Evolutionary conservation across 148 eudicot species (phyloP), one percentile per base, ranked within the genome.

Genomic region (Arctostaphylos glauca): DNA sequence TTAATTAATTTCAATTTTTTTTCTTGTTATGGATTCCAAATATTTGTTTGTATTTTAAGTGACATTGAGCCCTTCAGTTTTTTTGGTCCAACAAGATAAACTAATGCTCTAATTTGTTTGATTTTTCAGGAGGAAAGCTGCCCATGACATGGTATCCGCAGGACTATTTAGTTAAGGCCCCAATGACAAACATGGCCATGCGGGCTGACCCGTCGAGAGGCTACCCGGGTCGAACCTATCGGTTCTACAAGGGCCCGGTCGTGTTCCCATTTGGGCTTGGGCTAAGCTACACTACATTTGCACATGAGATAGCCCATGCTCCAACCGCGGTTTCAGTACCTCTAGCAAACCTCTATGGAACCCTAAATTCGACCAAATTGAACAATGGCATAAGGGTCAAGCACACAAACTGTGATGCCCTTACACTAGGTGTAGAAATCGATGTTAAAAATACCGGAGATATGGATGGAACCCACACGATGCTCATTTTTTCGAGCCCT

Each of bases 111-210:
- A 62, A 38, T 77, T n/a, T 38, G 8, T 41, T 55, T 77, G 31
- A 41, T 56, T 78, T 77, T 41, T 2, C 46, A 93, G 97, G 97
- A 71, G 97, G 94, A 81, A 90, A 88, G 81, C 68, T 93, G 49
- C 94, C 94, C 12, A 86, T 87, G 89, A 93, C 94, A 90, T 92
- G 97, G 97, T 93, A 93, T 47, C 94, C 92, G 58, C 88, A 93
- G 79, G 84, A 68, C 38, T 93, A 93, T 74, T 82, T 90, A 80
- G 79, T 89, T 6, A 88, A 84, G 83, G 83, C 90, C 49, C 86
- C 97, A 83, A 92, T 93, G 97, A 86, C 97, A 46, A 79, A 87
- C 56, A 81, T 93, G 85, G 79, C 83, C 49, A 80, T 89, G 89
- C 82, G 85, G 18, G 87, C 91, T 6, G 70, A 89, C 72, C 89